Conservation (phyloP, 2,329 filamentous ascomycete genomes). For the Ophiostoma populinum region DNA sequence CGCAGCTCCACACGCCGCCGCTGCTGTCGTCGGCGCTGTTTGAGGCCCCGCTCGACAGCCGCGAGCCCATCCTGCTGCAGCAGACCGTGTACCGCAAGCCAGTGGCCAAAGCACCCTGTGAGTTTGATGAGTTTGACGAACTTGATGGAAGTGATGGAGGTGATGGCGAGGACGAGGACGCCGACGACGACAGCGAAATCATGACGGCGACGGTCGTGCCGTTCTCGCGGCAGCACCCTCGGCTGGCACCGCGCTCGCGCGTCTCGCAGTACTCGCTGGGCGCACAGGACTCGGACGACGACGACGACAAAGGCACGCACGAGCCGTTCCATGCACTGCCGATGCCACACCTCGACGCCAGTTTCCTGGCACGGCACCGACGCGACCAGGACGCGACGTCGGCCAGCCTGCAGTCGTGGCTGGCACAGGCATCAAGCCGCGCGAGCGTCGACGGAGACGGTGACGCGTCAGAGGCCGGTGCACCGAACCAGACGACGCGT, state of each 20-base stretch:
- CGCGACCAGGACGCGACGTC: slow-evolving; percentile 4
- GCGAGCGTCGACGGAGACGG: too few relatives aligned
- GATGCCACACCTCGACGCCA: neutral
- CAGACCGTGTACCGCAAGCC: slow-evolving; percentile 6
- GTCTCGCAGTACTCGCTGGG: slow-evolving; percentile 1
- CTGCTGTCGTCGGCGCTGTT: neutral
- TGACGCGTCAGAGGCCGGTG: too few relatives aligned
- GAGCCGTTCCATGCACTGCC: neutral
- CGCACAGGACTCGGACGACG: neutral
- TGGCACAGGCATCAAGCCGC: slow-evolving; percentile 6
- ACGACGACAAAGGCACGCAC: neutral
- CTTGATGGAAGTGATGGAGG: too few relatives aligned
- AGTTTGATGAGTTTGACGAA: slow-evolving; percentile 6
- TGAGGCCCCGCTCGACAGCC: neutral
- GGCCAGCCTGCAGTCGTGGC: slow-evolving; percentile 7
- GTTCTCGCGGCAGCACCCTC: slow-evolving; percentile 3
- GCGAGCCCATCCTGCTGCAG: slow-evolving; percentile 1
- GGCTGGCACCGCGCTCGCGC: slow-evolving; percentile 1
- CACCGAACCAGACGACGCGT: slow-evolving; percentile 2
- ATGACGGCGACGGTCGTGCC: slow-evolving; percentile 7
- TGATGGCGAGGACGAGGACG: slow-evolving; percentile 2
- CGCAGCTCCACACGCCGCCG: neutral
- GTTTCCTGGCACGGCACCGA: neutral
- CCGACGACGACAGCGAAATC: slow-evolving; percentile 4
- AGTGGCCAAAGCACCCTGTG: neutral